Base-by-base conservation (phyloP, 352 stramenopile species). In the Halophytophthora batemanensis region DNA sequence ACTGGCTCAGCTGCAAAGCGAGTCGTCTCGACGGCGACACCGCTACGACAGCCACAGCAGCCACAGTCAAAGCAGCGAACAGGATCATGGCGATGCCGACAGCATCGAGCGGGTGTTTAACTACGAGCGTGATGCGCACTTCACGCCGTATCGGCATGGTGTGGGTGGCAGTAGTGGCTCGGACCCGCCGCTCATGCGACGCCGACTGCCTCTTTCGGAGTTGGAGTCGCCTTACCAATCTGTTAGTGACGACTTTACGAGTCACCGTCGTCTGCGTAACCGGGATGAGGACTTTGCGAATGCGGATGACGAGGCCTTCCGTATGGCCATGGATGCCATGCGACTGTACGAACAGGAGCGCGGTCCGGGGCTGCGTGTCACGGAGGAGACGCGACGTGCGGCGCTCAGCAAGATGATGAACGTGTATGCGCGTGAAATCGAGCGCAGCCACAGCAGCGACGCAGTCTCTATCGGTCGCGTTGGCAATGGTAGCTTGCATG, bases 291-390 rank as follows among this genome's bases (percentile, higher is more conserved):
- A 69, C 15, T 28, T 63, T 25, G 49, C 49, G 13, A 35, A 56
- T 8, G 48, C n/a, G 1, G 50, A 72, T 6, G 53, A 82, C 15
- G 66, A 87, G 37, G 80, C 80, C 34, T 76, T 77, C 14, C 68
- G 73, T 14, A 83, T 92, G 64, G 81, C 81, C 12, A 69, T 92
- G 39, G 83, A 65, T 11, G 81, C 81, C 1, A 92, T 92, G 81
- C 66, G 71, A n/a, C 35, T 92, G 44, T 90, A 89, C 34, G 78
- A 90, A 43, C 70, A 82, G 47, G 78, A 88, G 45, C 75, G 71
- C 12, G 76, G 77, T 1, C 45, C 56, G 0, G 59, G 66, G 8
- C 31, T 80, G 0, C 61, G 81, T 6, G 70, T 91, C 0, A 68
- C 74, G 0, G 66, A 87, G 8, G 73, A 86, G 33, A 88, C 77